Conservation (phyloP, 129 eudicot species). For the Tagetes erecta region DNA sequence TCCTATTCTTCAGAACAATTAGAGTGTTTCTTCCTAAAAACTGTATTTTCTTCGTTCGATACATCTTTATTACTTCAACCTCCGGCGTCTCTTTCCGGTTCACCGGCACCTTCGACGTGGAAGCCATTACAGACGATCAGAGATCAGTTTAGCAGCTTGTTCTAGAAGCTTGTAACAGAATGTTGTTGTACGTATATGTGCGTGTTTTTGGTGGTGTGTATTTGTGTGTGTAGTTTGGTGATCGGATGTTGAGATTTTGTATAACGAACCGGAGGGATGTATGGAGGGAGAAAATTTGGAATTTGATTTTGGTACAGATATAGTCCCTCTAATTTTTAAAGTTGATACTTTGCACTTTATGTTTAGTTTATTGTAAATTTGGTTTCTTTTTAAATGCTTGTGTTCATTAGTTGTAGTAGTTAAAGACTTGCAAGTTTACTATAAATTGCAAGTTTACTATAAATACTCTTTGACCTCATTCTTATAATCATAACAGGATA, state of each 20-base stretch:
- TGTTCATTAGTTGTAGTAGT: neutral
- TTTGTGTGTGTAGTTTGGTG: constrained; percentile 27
- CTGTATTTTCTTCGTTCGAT: constrained; percentile 68
- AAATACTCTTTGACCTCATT: too few relatives aligned
- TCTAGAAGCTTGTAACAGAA: constrained; percentile 7
- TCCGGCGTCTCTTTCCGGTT: constrained; percentile 13
- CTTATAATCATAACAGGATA: too few relatives aligned
- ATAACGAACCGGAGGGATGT: constrained; percentile 24
- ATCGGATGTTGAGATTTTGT: constrained; percentile 27
- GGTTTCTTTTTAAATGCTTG: neutral
- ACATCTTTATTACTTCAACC: constrained; percentile 41
- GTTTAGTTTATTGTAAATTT: neutral
- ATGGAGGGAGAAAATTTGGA: constrained; percentile 22
- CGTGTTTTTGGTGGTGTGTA: neutral
- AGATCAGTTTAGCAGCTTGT: constrained; percentile 9
- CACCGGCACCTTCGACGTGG: constrained; percentile 37
- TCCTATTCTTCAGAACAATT: constrained; percentile 78
- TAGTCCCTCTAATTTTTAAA: neutral
- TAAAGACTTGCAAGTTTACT: neutral
- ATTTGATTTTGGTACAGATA: neutral
- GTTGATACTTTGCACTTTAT: neutral
- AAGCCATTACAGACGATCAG: constrained; percentile 38
- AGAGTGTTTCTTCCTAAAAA: constrained; percentile 65
- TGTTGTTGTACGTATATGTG: constrained; percentile 23
- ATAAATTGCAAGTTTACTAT: neutral